Conservation (phyloP, 352 stramenopile genomes). For the Globisporangium nunn region DNA sequence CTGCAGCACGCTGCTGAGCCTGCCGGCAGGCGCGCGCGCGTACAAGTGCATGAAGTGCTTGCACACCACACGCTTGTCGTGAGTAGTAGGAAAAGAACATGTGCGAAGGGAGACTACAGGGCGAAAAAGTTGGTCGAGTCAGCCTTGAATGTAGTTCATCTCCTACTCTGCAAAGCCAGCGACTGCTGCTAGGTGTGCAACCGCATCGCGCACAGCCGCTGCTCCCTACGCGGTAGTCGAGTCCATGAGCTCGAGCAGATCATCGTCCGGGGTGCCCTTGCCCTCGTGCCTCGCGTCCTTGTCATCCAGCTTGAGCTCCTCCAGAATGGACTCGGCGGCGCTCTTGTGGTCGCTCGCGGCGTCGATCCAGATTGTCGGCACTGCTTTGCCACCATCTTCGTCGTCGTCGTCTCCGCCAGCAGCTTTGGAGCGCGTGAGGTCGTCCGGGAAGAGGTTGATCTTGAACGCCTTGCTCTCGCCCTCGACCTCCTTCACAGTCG, state of each 20-base stretch:
- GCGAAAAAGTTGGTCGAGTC: not conserved
- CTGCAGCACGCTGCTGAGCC: conserved; percentile 78
- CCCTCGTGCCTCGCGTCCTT: conserved; percentile 33
- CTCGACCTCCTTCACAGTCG: conserved; percentile 34
- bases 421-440: conserved; percentile 23
- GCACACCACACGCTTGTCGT: conserved; percentile 74
- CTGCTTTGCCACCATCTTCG: conserved; percentile 33
- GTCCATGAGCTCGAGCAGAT: conserved; percentile 88
- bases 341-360: conserved; percentile 67
- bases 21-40: conserved; percentile 67
- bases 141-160: conserved; percentile 5
- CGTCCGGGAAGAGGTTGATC: conserved; percentile 76
- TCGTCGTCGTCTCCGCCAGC: conserved; percentile 27
- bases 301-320: conserved; percentile 57
- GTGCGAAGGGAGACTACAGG: not conserved
- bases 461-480: conserved; percentile 56
- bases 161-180: not conserved
- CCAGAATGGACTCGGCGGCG: conserved; percentile 34
- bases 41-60: conserved; percentile 90
- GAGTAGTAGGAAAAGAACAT: conserved; percentile 10
- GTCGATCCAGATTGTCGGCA: conserved; percentile 78
- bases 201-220: not conserved
- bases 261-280: conserved; percentile 43
- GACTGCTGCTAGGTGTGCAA: not conserved
- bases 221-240: conserved; percentile 25